phyloP scores from a whole-genome alignment of 2,329 filamentous ascomycete species.

The Cordyceps javanica region DNA sequence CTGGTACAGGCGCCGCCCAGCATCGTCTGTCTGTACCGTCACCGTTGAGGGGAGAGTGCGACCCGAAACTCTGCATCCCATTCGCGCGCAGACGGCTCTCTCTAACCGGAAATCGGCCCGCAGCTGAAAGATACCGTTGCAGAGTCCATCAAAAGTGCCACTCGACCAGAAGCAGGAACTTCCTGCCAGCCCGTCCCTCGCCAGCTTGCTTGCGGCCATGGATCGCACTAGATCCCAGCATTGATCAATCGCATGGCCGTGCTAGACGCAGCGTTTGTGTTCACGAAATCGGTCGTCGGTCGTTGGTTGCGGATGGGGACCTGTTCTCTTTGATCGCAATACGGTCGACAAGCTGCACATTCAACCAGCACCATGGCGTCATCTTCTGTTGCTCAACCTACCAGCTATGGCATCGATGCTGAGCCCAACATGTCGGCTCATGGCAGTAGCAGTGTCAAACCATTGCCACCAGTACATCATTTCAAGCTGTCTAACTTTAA shows the following conservation, averaged over 20 bases:
- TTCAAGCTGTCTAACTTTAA: conserved; percentile 53
- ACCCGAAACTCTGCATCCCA: not conserved
- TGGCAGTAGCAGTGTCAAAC: conserved; percentile 4
- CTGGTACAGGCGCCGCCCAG: not conserved
- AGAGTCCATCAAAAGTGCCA: not conserved
- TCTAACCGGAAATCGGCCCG: not conserved
- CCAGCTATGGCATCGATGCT: not conserved
- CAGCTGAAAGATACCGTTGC: not conserved
- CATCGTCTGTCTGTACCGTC: not conserved
- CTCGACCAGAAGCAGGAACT: not conserved
- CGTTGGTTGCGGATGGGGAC: not conserved
- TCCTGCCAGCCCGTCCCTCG: not conserved
- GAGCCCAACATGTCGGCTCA: not conserved
- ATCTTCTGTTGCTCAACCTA: conserved; percentile 3
- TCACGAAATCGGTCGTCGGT: not conserved
- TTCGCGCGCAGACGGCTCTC: not conserved
- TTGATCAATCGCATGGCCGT: conserved; percentile 5
- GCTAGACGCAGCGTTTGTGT: not conserved
- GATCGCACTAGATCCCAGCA: not conserved
- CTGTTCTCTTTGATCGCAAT: not conserved
- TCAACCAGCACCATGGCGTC: not conserved
- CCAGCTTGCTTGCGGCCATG: conserved; percentile 3
- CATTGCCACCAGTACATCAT: conserved; percentile 23
- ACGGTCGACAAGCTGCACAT: not conserved
- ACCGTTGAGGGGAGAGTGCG: not conserved